Evolutionary conservation across 768 basidiomycete genomes (phyloP), one percentile per base, ranked within the genome.

Genomic region (Mycena crocata): DNA sequence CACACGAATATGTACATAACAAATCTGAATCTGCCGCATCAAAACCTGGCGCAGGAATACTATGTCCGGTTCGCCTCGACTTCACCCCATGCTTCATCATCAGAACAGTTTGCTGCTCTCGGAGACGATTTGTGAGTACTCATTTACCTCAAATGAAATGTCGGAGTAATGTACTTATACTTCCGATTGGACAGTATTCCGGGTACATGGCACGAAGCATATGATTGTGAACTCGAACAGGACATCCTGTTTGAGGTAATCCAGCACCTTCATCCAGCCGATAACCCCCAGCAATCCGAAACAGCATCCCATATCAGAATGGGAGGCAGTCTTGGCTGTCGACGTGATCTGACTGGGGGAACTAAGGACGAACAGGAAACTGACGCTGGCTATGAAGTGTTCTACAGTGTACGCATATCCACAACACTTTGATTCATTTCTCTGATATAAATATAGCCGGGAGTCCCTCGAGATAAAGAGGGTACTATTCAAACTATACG

Each of bases 201-300:
- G 23, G 26, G 46, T 30, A 9, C 23, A 3, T 48, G 46, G 46
- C 64, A 75, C 46, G 55, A 66, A 28, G 75, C 73, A 7, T 77
- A 73, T 62, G 71, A 76, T 48, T 77, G 75, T 50, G 32, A 68
- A 31, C 67, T 74, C 2, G 65, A 70, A 32, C 28, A 70, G 19
- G 69, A 74, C 15, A 76, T 77, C 6, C 9, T 75, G 3, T 76
- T 75, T 45, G 72, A 74, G 26, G 56, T 78, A 5, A 55, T 66
- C 44, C 48, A 64, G 0, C 75, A 76, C 40, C 17, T 72, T 28
- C 46, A 76, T 6, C 71, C 79, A 1, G 79, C 72, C 1, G 79
- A 80, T 56, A 80, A 80, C 52, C 78, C 78, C 0, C 75, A 77
- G 62, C 79, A 79, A 57, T 62, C 78, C 0, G 77, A 79, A 42